A percentile compares a stretch with the other conserved stretches of the same genome.
Conservation (phyloP, 75 land plant species). For the Pinus albicaulis region DNA sequence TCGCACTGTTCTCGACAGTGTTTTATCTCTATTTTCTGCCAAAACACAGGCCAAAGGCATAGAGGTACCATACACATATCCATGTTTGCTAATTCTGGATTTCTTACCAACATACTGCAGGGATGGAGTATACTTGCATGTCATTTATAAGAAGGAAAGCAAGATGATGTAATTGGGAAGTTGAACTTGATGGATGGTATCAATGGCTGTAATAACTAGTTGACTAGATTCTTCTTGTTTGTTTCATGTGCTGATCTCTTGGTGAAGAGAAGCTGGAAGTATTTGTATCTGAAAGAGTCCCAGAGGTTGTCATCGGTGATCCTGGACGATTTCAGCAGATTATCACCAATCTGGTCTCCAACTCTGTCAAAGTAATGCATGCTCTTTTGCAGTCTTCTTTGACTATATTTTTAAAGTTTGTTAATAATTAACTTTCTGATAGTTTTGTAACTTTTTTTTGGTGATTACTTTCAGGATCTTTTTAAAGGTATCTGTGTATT, state of each 20-base stretch:
- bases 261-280: conserved; percentile 66
- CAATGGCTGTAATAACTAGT: neutral
- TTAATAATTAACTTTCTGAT: neutral
- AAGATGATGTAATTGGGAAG: neutral
- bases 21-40: conserved; percentile 78
- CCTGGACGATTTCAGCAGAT: conserved; percentile 90
- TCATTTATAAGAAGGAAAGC: neutral
- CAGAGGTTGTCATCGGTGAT: conserved; percentile 74
- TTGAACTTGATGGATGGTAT: neutral
- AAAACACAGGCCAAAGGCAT: conserved; percentile 69
- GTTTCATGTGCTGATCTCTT: conserved; percentile 14
- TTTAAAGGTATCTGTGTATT: neutral
- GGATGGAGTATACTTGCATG: neutral
- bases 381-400: neutral
- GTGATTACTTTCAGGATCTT: neutral
- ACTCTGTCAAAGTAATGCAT: conserved; percentile 74
- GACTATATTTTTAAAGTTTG: neutral
- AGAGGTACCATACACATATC: conserved; percentile 46
- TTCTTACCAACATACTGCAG: neutral
- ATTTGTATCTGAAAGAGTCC: conserved; percentile 83
- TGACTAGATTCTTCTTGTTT: conserved; percentile 2
- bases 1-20: conserved; percentile 84
- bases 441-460: neutral
- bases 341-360: conserved; percentile 86
- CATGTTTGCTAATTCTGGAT: neutral